A percentile compares a stretch with the other conserved stretches of the same genome.
phyloP scores from a whole-genome alignment of 2,329 filamentous ascomycete genomes.

The Teratosphaeria nubilosa region DNA sequence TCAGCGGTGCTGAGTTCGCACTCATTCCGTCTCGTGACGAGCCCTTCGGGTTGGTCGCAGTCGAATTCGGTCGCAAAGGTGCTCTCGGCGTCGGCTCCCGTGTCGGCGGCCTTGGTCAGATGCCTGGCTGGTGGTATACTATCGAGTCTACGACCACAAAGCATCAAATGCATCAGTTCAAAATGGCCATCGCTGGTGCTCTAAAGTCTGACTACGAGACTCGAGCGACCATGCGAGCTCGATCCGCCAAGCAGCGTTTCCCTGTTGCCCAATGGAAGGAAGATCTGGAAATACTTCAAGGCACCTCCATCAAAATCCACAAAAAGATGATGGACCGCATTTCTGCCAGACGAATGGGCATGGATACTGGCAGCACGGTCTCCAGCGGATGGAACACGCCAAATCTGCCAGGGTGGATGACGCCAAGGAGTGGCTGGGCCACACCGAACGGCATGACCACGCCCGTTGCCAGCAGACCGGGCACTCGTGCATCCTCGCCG shows the following conservation, averaged over 20 bases:
- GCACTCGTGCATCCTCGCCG: slow-evolving; percentile 23
- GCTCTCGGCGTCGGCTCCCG: slow-evolving; percentile 56
- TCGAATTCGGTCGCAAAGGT: slow-evolving; percentile 59
- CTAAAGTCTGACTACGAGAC: slow-evolving; percentile 47
- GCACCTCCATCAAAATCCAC: slow-evolving; percentile 49
- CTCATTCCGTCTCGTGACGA: slow-evolving; percentile 60
- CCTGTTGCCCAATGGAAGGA: slow-evolving; percentile 58
- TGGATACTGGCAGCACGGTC: slow-evolving; percentile 18
- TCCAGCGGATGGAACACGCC: slow-evolving; percentile 26
- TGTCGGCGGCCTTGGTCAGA: slow-evolving; percentile 58
- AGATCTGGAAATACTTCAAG: slow-evolving; percentile 53
- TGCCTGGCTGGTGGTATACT: slow-evolving; percentile 64
- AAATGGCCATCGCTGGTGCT: slow-evolving; percentile 52
- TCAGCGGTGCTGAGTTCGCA: slow-evolving; percentile 58
- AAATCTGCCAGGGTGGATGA: slow-evolving; percentile 27
- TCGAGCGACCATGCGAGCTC: slow-evolving; percentile 53
- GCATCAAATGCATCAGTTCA: slow-evolving; percentile 56
- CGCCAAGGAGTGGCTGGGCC: slow-evolving; percentile 33
- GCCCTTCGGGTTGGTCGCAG: slow-evolving; percentile 58
- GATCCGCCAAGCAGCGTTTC: slow-evolving; percentile 56
- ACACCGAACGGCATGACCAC: slow-evolving; percentile 31
- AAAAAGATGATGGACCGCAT: slow-evolving; percentile 36
- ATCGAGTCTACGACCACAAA: slow-evolving; percentile 55
- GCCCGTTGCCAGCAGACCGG: slow-evolving; percentile 19
- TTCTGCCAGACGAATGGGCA: slow-evolving; percentile 21